Percentiles rank a stretch among this genome's conserved stretches.
These are phyloP conservation scores for Eremothecium sinecaudum DNA, from an alignment of 1,139 yeast species.

Conservation along the genomic window DNA sequence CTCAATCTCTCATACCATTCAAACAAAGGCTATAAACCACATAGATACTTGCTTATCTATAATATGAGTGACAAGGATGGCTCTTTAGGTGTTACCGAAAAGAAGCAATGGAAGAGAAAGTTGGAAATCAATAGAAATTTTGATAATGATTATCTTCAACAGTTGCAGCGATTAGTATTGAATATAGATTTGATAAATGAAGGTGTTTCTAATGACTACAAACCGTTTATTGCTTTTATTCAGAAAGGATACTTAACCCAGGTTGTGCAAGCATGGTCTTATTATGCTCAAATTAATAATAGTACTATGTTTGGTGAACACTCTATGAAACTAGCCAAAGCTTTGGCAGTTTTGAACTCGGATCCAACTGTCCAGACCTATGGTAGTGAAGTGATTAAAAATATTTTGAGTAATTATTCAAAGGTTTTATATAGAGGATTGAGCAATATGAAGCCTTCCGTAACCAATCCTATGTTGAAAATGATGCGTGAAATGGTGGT, in stretches of 20 bases:
- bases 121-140: constrained; percentile 14
- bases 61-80: no score
- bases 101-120: constrained; percentile 1
- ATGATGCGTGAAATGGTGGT: constrained; percentile 45
- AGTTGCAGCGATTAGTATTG: constrained; percentile 17
- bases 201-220: constrained; percentile 20
- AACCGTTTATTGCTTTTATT: constrained; percentile 28
- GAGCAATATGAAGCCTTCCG: constrained; percentile 46
- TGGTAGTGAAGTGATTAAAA: constrained; percentile 39
- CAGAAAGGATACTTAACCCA: constrained; percentile 33
- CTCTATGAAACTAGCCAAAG: constrained; percentile 29
- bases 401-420: constrained; percentile 46
- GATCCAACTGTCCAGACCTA: constrained; percentile 19
- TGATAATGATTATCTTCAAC: constrained; percentile 26
- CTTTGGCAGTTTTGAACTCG: constrained; percentile 19
- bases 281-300: constrained; percentile 54
- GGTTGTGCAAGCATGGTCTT: constrained; percentile 49
- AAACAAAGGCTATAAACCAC: no score
- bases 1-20: no score
- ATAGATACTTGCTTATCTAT: neutral
- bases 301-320: constrained; percentile 41
- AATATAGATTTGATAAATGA: constrained; percentile 15
- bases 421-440: constrained; percentile 65
- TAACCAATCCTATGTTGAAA: constrained; percentile 53
- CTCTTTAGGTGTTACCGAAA: neutral